Conservation (phyloP, 164 flowering plant genomes). For the Vitis rotundifolia region DNA sequence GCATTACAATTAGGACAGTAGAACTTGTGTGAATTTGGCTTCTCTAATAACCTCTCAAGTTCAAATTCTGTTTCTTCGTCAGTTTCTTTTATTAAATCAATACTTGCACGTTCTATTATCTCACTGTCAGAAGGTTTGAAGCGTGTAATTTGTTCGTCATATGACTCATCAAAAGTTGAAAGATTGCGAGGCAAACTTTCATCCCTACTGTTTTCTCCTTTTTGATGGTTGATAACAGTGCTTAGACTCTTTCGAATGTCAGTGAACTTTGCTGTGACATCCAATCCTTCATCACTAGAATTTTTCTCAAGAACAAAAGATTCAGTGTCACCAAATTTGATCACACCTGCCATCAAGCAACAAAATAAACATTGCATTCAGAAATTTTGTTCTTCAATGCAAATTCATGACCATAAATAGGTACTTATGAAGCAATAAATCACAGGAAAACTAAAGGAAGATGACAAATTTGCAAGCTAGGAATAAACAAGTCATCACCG, state of each 20-base stretch:
- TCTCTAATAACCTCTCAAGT: slow-evolving; percentile 47
- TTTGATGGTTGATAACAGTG: slow-evolving; percentile 7
- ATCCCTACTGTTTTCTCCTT: slow-evolving; percentile 14
- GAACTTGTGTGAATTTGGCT: slow-evolving; percentile 5
- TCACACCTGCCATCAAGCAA: no score
- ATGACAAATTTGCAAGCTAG: no score
- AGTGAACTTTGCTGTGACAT: slow-evolving; percentile 2
- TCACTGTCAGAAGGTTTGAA: slow-evolving; percentile 3
- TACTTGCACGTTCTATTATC: slow-evolving; percentile 12
- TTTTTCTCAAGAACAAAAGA: slow-evolving; percentile 12
- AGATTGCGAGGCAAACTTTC: slow-evolving; percentile 11
- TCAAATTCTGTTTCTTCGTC: slow-evolving; percentile 48
- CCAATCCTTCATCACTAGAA: slow-evolving; percentile 13
- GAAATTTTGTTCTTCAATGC: no score
- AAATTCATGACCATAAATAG: no score
- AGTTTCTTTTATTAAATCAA: slow-evolving; percentile 20
- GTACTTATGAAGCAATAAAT: no score
- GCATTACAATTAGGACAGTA: slow-evolving; percentile 18
- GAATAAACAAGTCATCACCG: no score
- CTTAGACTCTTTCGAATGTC: slow-evolving; percentile 15
- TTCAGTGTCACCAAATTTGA: no score
- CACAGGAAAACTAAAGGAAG: no score
- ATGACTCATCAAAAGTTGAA: slow-evolving; percentile 15
- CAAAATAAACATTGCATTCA: no score
- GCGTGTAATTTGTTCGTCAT: slow-evolving; percentile 5